Evolutionary conservation across 177 flowering plant species (phyloP).

Genomic region (Vitis hybrid): DNA sequence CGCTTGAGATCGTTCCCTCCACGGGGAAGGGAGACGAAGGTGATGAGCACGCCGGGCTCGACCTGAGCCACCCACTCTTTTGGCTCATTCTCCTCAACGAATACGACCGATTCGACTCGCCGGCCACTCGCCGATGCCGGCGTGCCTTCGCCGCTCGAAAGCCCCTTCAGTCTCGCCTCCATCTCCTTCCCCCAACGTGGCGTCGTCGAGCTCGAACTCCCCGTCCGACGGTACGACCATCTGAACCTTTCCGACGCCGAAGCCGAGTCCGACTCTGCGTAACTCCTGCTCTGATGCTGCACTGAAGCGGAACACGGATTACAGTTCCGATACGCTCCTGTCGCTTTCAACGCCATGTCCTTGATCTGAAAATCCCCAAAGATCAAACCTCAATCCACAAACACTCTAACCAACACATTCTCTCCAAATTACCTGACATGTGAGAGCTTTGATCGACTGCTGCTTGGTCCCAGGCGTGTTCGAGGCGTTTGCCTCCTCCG

Average conservation of each 20-base stretch:
- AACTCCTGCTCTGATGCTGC: constrained; percentile 10
- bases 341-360: constrained; percentile 70
- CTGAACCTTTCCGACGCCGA: constrained; percentile 46
- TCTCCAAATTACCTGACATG: constrained; percentile 47
- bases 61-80: constrained; percentile 83
- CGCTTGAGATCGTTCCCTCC: constrained; percentile 72
- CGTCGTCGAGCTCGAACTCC: constrained; percentile 39
- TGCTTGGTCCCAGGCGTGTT: constrained; percentile 21
- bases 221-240: constrained; percentile 39
- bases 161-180: constrained; percentile 55
- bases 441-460: constrained; percentile 50
- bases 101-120: constrained; percentile 45
- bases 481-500: constrained; percentile 22
- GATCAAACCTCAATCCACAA: neutral
- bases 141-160: constrained; percentile 47
- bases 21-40: constrained; percentile 61
- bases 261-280: constrained; percentile 29
- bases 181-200: constrained; percentile 50
- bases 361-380: constrained; percentile 36
- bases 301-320: constrained; percentile 39
- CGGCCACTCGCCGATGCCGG: constrained; percentile 43
- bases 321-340: constrained; percentile 58
- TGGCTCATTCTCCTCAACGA: constrained; percentile 60
- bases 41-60: constrained; percentile 68
- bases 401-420: neutral